phyloP scores from a whole-genome alignment of 148 eudicot genomes.

The Rhododendron williamsianum region DNA sequence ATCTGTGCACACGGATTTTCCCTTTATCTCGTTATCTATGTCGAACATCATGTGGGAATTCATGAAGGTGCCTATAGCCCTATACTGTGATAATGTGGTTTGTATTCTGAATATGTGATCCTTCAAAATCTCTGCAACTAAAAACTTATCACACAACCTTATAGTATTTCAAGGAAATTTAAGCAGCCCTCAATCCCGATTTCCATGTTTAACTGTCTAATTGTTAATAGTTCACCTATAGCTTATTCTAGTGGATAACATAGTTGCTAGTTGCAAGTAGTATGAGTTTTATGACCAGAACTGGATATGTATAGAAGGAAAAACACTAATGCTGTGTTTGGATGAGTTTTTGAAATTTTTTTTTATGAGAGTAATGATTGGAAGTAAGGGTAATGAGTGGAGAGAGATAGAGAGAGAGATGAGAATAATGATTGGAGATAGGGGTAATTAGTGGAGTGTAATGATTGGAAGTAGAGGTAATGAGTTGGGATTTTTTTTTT shows the following conservation, averaged over 20 bases:
- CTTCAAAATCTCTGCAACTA: neutral
- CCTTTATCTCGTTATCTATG: neutral
- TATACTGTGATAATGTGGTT: neutral
- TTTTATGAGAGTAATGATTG: too few species aligned
- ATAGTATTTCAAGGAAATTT: neutral
- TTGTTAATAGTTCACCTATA: neutral
- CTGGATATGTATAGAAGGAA: neutral
- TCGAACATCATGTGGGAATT: neutral
- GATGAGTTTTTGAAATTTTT: too few species aligned
- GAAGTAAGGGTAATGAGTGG: too few species aligned
- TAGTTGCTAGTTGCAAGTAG: neutral
- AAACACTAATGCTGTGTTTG: neutral
- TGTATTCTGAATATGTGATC: neutral
- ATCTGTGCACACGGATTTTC: neutral
- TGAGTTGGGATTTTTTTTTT: too few species aligned
- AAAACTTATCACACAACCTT: neutral
- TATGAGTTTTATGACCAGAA: neutral
- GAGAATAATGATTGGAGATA: too few species aligned
- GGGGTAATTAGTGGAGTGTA: too few species aligned
- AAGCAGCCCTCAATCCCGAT: neutral
- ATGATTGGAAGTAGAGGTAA: too few species aligned
- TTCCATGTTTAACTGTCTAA: neutral
- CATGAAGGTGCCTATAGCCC: neutral
- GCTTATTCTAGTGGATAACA: neutral
- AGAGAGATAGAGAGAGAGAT: too few species aligned